Conservation (phyloP, 345 rosid species). For the Corymbia maculata region DNA sequence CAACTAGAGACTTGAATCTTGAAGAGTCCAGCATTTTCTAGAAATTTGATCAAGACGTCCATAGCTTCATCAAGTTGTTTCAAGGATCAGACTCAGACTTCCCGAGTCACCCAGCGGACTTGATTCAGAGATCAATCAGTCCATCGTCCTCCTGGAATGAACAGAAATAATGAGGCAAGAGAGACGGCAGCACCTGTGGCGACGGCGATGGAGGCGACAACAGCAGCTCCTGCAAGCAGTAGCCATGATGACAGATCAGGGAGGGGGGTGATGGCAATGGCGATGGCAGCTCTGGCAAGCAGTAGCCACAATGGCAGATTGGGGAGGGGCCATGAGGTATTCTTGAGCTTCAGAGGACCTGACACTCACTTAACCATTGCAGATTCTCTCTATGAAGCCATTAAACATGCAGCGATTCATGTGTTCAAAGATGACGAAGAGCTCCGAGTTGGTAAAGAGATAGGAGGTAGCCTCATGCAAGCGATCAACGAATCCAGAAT, state of each 20-base stretch:
- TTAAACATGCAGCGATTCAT: neutral
- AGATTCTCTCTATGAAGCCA: neutral
- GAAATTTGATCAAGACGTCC: too few relatives aligned
- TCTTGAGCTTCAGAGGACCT: neutral
- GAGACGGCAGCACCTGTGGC: rapidly evolving
- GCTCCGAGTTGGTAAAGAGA: neutral
- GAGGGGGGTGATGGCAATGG: neutral
- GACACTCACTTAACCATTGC: neutral
- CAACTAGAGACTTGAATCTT: too few relatives aligned
- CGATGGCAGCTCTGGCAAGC: neutral
- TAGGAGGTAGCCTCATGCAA: neutral
- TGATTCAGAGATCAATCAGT: neutral
- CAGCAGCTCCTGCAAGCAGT: neutral
- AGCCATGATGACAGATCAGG: neutral
- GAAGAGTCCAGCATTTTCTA: too few relatives aligned
- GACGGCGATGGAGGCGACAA: neutral
- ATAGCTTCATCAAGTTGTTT: too few relatives aligned
- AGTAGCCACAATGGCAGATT: neutral
- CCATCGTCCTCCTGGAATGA: neutral
- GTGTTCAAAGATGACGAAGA: neutral
- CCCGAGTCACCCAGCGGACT: neutral
- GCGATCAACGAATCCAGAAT: neutral
- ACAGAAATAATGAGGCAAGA: neutral
- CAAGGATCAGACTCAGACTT: neutral
- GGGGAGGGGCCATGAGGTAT: neutral